A percentile compares a stretch with the other conserved stretches of the same genome.
Evolutionary conservation across 257 asterid genomes (phyloP).

Genomic region (Primulina huaijiensis): DNA sequence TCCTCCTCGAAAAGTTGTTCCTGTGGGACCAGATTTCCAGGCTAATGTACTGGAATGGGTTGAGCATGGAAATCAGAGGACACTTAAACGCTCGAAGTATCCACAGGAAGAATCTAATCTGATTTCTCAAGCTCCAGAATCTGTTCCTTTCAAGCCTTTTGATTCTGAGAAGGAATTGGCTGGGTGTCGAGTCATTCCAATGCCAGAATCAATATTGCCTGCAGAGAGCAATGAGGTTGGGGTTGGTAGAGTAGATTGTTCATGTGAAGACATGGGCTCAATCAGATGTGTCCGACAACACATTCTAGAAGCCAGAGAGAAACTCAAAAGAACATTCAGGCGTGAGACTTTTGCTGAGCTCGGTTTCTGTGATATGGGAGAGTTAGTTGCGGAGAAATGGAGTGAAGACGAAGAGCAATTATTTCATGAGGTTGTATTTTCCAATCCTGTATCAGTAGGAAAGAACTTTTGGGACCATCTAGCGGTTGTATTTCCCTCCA

Average conservation of each 20-base stretch:
- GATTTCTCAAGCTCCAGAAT: conserved; percentile 5
- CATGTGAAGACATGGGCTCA: conserved; percentile 67
- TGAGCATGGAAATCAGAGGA: not conserved
- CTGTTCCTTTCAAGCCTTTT: conserved; percentile 7
- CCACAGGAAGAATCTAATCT: not conserved
- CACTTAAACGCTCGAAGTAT: conserved; percentile 18
- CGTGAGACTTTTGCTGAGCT: conserved; percentile 39
- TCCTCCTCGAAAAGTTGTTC: conserved; percentile 41
- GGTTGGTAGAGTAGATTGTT: conserved; percentile 50
- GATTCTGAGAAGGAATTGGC: conserved; percentile 30
- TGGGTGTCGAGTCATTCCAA: conserved; percentile 47
- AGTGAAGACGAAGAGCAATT: conserved; percentile 58
- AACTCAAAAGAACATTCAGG: conserved; percentile 44
- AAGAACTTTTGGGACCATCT: conserved; percentile 74
- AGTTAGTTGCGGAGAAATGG: conserved; percentile 64
- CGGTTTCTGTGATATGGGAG: conserved; percentile 78
- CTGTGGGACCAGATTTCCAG: conserved; percentile 65
- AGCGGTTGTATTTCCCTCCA: conserved; percentile 48
- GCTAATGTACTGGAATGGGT: conserved; percentile 65
- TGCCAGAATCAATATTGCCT: conserved; percentile 33
- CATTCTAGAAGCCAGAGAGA: conserved; percentile 59
- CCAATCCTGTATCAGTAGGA: conserved; percentile 55
- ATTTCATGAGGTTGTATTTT: conserved; percentile 61
- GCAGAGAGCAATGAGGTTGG: conserved; percentile 35
- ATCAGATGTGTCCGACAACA: conserved; percentile 75